Evolutionary conservation across 2,329 filamentous ascomycete genomes (phyloP).

Genomic region (Colletotrichum chrysophilum): DNA sequence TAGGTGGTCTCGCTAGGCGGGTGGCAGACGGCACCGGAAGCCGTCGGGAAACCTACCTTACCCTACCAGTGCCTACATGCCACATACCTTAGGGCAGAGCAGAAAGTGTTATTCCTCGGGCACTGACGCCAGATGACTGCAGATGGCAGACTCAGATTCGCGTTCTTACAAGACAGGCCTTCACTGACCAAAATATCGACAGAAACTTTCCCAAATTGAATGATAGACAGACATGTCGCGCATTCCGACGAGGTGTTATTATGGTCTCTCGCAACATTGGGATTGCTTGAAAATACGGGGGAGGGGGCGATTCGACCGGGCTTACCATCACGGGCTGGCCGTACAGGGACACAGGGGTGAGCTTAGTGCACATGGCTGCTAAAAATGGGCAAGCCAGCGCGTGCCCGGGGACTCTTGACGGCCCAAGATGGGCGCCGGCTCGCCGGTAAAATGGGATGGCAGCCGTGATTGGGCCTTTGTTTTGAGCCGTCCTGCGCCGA

Average conservation of each 20-base stretch:
- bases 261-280: not conserved
- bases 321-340: not conserved
- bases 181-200: not conserved
- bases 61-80: not conserved
- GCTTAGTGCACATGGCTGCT: not conserved
- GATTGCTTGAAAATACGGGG: slow-evolving; percentile 10
- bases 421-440: not conserved
- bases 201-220: not conserved
- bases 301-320: not conserved
- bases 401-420: not conserved
- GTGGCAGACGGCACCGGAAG: not conserved
- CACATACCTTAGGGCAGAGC: not conserved
- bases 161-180: not conserved
- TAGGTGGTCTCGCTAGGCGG: not conserved
- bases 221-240: not conserved
- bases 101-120: not conserved
- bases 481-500: not conserved
- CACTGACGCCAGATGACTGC: not conserved
- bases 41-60: not conserved
- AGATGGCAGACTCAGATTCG: not conserved
- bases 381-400: not conserved
- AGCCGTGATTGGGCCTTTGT: slow-evolving; percentile 11
- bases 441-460: slow-evolving; percentile 5
- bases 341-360: not conserved
- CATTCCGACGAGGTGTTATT: not conserved